Percentiles rank a stretch among this genome's conserved stretches.
phyloP scores from a whole-genome alignment of 2,329 filamentous ascomycete species.

The Amauroascus verrucosus region DNA sequence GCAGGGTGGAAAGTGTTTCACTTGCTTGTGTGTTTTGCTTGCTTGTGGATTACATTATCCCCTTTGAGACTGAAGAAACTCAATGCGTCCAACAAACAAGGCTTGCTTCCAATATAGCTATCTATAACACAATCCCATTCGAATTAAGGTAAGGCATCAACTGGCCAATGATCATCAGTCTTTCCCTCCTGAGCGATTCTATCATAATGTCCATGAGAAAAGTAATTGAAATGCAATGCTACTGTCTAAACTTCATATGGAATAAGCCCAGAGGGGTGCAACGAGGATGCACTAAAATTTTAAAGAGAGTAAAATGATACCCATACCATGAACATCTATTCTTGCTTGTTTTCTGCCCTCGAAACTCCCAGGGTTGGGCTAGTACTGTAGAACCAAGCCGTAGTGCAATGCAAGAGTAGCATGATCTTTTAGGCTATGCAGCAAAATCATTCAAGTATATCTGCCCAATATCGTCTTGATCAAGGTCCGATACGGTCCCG shows the following conservation, averaged over 20 bases:
- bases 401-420: background rate
- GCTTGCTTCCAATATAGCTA: conserved; percentile 1
- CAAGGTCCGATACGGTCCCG: conserved; percentile 28
- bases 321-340: background rate
- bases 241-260: conserved; percentile 7
- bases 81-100: background rate
- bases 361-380: background rate
- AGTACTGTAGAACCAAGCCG: background rate
- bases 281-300: background rate
- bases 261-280: conserved; percentile 6
- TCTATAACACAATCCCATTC: conserved; percentile 9
- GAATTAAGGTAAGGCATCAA: conserved; percentile 1
- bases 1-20: too few species aligned
- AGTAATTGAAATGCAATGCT: conserved; percentile 7
- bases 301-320: conserved; percentile 1
- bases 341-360: background rate
- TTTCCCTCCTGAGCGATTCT: background rate
- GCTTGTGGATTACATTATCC: too few species aligned
- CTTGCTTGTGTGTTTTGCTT: too few species aligned
- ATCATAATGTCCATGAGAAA: conserved; percentile 1
- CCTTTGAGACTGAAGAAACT: background rate
- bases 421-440: conserved; percentile 1
- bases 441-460: conserved; percentile 25
- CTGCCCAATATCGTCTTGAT: conserved; percentile 26
- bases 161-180: conserved; percentile 4